Evolutionary conservation across 1,139 yeast species (phyloP).

Genomic region (Blastobotrys proliferans): DNA sequence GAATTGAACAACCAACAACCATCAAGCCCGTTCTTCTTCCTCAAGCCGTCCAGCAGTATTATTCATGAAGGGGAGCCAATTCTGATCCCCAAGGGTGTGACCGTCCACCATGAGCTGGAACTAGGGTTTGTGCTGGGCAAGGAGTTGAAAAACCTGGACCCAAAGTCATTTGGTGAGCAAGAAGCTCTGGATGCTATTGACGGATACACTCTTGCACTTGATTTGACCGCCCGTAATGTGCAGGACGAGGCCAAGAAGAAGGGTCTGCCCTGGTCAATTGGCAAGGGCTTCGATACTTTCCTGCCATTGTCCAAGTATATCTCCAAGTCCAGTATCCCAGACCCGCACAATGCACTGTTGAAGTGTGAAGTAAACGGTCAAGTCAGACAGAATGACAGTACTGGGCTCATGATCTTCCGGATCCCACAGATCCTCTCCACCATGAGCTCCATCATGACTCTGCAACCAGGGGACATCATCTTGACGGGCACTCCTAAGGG

Average conservation of each 20-base stretch:
- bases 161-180: slow-evolving; percentile 49
- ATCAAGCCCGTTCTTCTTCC: slow-evolving; percentile 75
- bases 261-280: slow-evolving; percentile 96
- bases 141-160: slow-evolving; percentile 57
- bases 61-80: slow-evolving; percentile 59
- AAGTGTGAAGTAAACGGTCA: slow-evolving; percentile 67
- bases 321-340: slow-evolving; percentile 59
- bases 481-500: slow-evolving; percentile 98
- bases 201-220: slow-evolving; percentile 84
- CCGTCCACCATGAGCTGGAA: slow-evolving; percentile 91
- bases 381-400: slow-evolving; percentile 66
- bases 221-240: slow-evolving; percentile 92
- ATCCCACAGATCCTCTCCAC: slow-evolving; percentile 75
- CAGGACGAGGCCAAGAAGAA: slow-evolving; percentile 92
- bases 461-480: slow-evolving; percentile 85
- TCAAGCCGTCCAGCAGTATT: slow-evolving; percentile 61
- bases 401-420: slow-evolving; percentile 85
- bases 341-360: slow-evolving; percentile 70
- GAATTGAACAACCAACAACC: slow-evolving; percentile 83
- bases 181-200: slow-evolving; percentile 76
- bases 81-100: slow-evolving; percentile 73
- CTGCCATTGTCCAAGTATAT: slow-evolving; percentile 74
- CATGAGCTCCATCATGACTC: slow-evolving; percentile 84
- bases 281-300: slow-evolving; percentile 95
- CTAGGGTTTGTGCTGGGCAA: slow-evolving; percentile 72